These are phyloP conservation scores for Juglanconis oblonga DNA, from an alignment of 2,329 filamentous ascomycete genomes.

Conservation along the genomic window DNA sequence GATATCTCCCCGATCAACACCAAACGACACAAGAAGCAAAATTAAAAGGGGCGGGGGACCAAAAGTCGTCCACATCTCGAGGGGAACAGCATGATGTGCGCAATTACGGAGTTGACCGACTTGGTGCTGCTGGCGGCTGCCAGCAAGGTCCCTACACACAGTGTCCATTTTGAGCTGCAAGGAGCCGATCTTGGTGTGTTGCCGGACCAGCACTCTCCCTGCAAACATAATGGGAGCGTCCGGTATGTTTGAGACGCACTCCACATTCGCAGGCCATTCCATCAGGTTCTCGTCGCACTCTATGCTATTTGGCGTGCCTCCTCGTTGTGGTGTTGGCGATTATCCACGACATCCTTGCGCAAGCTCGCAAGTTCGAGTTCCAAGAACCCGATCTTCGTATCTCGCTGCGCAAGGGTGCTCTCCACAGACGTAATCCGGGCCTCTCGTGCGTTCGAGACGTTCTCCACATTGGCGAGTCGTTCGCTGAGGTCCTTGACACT, in stretches of 20 bases:
- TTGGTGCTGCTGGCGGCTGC: too few relatives aligned
- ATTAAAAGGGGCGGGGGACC: too few relatives aligned
- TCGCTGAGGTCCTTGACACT: constrained; percentile 46
- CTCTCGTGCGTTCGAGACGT: constrained; percentile 5
- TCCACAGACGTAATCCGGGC: constrained; percentile 5
- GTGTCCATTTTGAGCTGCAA: too few relatives aligned
- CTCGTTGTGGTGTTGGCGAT: neutral
- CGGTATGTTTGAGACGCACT: neutral
- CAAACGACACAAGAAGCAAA: too few relatives aligned
- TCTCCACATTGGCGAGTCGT: constrained; percentile 28
- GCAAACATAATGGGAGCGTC: neutral
- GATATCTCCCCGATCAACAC: too few relatives aligned
- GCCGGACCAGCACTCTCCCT: neutral
- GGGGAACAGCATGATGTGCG: too few relatives aligned
- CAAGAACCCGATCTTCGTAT: constrained; percentile 7
- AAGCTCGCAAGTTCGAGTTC: constrained; percentile 2
- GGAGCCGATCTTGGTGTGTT: too few relatives aligned
- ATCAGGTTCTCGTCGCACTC: neutral
- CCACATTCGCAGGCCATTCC: neutral
- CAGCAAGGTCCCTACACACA: too few relatives aligned
- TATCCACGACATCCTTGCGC: neutral
- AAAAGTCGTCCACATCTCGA: too few relatives aligned
- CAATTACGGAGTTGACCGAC: too few relatives aligned
- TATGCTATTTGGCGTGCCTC: neutral
- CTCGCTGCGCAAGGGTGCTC: constrained; percentile 1